Evolutionary conservation across 768 basidiomycete genomes (phyloP), one percentile per base, ranked within the genome.

Genomic region (Boletus subcaerulescens): DNA sequence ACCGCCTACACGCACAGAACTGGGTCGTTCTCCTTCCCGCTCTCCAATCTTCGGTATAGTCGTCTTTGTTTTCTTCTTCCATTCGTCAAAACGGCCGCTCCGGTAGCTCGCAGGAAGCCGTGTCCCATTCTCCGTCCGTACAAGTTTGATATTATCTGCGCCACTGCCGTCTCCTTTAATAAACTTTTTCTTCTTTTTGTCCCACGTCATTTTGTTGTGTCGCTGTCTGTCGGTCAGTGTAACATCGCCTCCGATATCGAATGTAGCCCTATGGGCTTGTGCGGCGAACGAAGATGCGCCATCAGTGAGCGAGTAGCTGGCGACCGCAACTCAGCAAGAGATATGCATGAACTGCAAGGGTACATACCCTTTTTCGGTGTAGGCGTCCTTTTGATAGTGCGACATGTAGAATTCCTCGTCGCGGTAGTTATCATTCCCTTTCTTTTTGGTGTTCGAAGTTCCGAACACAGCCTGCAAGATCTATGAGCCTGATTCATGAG

Each of bases 101-200:
- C 90, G 86, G 73, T 93, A 99, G 11, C 87, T 87, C 4, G 93
- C 93, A 4, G 97, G 96, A 18, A 99, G 78, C 45, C 88, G 85
- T 15, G 87, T 84, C 4, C 97, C 97, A 62, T 87, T 93, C 72
- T 99, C 97, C 0, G 93, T 93, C 61, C 83, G 85, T 62, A 99
- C 88, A 60, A 98, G 79, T 72, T 97, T 98, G 63, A 96, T 79
- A 69, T 98, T 97, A 69, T 98, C 93, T 9, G 93, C 83, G 18
- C 93, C 96, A 42, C 74, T 78, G 12, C 92, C 91, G 52, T 85
- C 88, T 5, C 93, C 92, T 62, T 89, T 84, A 40, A 96, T 77
- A 60, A 97, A 97, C 65, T 89, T 92, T 70, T 97, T 97, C 74
- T 91, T 95, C 75, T 94, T 95, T 65, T 91, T 91, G 73, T 98